Percentiles rank a stretch among this genome's conserved stretches.
Evolutionary conservation across 2,329 filamentous ascomycete genomes (phyloP).

Genomic region (Trichoderma oligosporum): DNA sequence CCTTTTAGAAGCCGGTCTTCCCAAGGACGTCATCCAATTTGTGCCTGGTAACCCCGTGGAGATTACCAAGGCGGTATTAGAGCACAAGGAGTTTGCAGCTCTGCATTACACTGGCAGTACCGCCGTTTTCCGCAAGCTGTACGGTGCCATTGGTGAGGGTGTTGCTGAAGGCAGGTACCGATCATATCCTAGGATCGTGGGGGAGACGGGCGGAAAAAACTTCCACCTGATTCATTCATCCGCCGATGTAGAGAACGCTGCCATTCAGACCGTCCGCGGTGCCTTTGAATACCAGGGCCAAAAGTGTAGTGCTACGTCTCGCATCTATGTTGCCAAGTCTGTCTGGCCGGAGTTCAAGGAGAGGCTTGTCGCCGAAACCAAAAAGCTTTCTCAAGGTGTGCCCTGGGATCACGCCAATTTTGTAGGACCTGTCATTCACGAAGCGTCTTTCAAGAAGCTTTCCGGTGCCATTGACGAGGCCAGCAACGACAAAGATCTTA

Average conservation of each 20-base stretch:
- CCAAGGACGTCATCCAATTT: slow-evolving; percentile 87
- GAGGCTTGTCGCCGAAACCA: slow-evolving; percentile 63
- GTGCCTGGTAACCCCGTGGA: slow-evolving; percentile 83
- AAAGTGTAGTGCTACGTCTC: slow-evolving; percentile 83
- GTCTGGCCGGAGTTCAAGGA: slow-evolving; percentile 69
- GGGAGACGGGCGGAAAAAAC: slow-evolving; percentile 91
- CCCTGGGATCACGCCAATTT: slow-evolving; percentile 72
- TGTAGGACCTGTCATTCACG: slow-evolving; percentile 83
- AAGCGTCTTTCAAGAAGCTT: slow-evolving; percentile 76
- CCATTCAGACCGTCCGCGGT: slow-evolving; percentile 75
- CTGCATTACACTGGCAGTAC: slow-evolving; percentile 95
- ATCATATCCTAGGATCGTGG: slow-evolving; percentile 83
- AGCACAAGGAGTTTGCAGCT: slow-evolving; percentile 78
- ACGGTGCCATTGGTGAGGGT: slow-evolving; percentile 77
- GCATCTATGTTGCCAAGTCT: slow-evolving; percentile 73
- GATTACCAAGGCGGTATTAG: slow-evolving; percentile 73
- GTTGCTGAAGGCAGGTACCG: slow-evolving; percentile 78
- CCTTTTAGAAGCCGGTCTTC: slow-evolving; percentile 84
- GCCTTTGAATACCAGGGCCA: slow-evolving; percentile 91
- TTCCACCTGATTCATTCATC: slow-evolving; percentile 79
- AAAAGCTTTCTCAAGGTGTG: slow-evolving; percentile 66
- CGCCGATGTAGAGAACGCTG: slow-evolving; percentile 75
- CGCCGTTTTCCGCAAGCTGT: slow-evolving; percentile 82
- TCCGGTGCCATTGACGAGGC: slow-evolving; percentile 71
- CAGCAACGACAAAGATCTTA: slow-evolving; percentile 69